These are phyloP conservation scores for Aspergillus costaricaensis DNA, from an alignment of 2,329 filamentous ascomycete genomes.

Conservation along the genomic window DNA sequence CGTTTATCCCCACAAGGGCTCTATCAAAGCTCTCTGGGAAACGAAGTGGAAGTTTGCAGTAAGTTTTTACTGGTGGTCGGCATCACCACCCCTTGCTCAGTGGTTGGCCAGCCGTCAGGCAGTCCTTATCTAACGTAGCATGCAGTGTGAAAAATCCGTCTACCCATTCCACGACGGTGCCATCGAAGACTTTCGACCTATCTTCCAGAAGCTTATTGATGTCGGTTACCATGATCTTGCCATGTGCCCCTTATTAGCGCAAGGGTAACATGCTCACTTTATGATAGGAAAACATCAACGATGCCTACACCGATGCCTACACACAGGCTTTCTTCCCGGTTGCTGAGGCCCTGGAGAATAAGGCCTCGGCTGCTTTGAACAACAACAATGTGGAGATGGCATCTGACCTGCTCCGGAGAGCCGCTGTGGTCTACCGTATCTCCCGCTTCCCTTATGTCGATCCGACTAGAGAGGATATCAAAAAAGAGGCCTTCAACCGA, in stretches of 20 bases:
- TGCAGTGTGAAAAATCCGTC: slow-evolving; percentile 60
- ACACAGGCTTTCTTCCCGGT: slow-evolving; percentile 63
- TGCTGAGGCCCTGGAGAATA: slow-evolving; percentile 58
- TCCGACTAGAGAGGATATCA: slow-evolving; percentile 39
- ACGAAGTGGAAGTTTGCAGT: slow-evolving; percentile 73
- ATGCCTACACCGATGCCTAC: slow-evolving; percentile 66
- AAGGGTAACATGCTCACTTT: not conserved
- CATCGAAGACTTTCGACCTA: slow-evolving; percentile 68
- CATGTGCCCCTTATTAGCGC: not conserved
- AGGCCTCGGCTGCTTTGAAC: slow-evolving; percentile 55
- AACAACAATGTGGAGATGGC: slow-evolving; percentile 56
- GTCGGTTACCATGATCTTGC: slow-evolving; percentile 35
- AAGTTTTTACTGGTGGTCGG: slow-evolving; percentile 26
- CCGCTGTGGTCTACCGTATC: slow-evolving; percentile 72
- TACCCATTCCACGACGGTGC: slow-evolving; percentile 75
- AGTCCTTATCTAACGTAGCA: not conserved
- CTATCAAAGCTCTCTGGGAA: slow-evolving; percentile 68
- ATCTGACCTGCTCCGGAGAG: slow-evolving; percentile 66
- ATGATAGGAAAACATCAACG: slow-evolving; percentile 58
- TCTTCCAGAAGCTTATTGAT: slow-evolving; percentile 65
- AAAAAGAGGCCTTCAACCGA: slow-evolving; percentile 64
- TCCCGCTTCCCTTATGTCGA: slow-evolving; percentile 63
- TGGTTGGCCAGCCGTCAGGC: not conserved
- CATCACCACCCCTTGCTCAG: not conserved
- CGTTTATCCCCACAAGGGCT: slow-evolving; percentile 58